Evolutionary conservation across 768 basidiomycete genomes (phyloP), one percentile per base, ranked within the genome.

Genomic region (Mycena latifolia): DNA sequence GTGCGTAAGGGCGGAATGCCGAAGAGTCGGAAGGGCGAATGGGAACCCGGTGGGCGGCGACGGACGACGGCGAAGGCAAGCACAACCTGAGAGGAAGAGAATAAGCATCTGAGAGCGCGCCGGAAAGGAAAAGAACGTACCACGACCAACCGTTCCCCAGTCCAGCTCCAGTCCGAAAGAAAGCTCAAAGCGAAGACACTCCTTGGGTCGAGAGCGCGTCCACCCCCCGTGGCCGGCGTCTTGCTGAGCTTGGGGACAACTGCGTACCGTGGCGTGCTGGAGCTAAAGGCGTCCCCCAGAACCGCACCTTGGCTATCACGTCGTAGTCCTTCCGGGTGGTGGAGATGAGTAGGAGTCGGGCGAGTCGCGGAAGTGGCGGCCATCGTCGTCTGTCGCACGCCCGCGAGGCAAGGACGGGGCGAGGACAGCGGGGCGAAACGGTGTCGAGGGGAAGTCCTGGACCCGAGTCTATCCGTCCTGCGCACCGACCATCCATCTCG

Each of bases 101-200:
- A 10, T 43, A 43, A 43, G 10, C 5, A 43, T n/a, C 20, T 20
- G 41, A 20, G 20, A 43, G n/a, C 8, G 41, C 4, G 20, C 7
- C 9, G 29, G 31, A 27, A 52, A 4, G n/a, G 12, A 47, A 45
- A 8, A n/a, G 20, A 14, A 47, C 54, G 12, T 55, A 28, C 54
- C 54, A 43, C 39, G 20, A 55, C 39, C 6, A 55, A 45, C 41
- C 41, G n/a, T 20, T 14, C 12, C n/a, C 27, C 28, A 55, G 24
- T 33, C 50, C 54, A 43, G n/a, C 17, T 29, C 54, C 41, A 55
- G 7, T 43, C 54, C 54, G 8, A 20, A 55, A 55, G 54, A 55
- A 55, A 47, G 46, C 31, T 8, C 27, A 27, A 22, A 15, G 3
- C n/a, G n/a, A 41, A 43, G 31, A 55, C 37, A 37, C 54, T 55